These are phyloP conservation scores for Rhodotorula glutinis DNA, from an alignment of 1,284 basidiomycete genomes.

Conservation along the genomic window DNA sequence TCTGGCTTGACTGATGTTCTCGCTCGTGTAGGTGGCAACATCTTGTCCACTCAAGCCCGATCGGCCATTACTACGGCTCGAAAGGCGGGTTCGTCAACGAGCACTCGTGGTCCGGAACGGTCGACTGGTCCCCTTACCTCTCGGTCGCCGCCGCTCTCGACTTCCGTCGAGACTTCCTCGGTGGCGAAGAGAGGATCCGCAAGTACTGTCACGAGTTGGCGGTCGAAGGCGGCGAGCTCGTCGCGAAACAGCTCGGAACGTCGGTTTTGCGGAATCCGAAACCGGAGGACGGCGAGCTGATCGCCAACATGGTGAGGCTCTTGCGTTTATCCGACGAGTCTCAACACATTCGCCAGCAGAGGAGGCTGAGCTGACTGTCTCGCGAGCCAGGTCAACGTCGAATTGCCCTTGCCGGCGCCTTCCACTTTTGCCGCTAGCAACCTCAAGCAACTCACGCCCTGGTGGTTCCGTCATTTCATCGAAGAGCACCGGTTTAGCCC, in stretches of 20 bases:
- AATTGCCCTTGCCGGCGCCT: constrained; percentile 23
- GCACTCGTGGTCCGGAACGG: constrained; percentile 26
- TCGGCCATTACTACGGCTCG: constrained; percentile 18
- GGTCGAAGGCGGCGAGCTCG: constrained; percentile 30
- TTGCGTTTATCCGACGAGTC: constrained; percentile 5
- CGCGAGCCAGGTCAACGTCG: constrained; percentile 34
- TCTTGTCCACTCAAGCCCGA: constrained; percentile 37
- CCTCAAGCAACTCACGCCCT: constrained; percentile 5
- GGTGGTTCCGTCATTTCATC: constrained; percentile 20
- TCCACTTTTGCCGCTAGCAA: constrained; percentile 8
- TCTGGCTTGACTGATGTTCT: background rate
- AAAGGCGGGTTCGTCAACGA: constrained; percentile 9
- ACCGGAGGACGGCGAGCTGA: constrained; percentile 30
- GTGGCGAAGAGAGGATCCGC: constrained; percentile 40
- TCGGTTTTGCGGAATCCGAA: constrained; percentile 35
- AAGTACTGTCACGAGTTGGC: constrained; percentile 39
- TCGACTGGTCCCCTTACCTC: constrained; percentile 26
- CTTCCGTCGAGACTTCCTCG: constrained; percentile 36
- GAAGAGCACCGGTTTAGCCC: constrained; percentile 23
- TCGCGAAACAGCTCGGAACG: constrained; percentile 37
- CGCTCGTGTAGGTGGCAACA: constrained; percentile 28
- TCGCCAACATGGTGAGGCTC: constrained; percentile 40
- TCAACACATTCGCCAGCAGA: background rate
- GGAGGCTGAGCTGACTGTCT: background rate
- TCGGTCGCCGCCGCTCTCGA: constrained; percentile 30